Evolutionary conservation across 345 rosid genomes (phyloP), one percentile per base, ranked within the genome.

Genomic region (Aegle marmelos): DNA sequence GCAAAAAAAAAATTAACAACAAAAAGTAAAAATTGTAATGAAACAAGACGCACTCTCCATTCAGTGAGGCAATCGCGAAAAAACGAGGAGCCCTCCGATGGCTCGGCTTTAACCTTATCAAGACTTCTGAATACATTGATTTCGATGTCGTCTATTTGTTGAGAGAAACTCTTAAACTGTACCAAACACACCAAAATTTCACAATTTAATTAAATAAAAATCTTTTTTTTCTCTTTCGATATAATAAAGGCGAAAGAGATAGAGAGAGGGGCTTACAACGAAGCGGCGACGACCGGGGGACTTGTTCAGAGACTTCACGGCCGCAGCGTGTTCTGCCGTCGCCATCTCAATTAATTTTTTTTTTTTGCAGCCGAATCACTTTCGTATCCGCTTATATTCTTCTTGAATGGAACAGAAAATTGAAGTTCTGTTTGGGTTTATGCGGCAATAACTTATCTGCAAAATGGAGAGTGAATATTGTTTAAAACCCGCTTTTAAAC

Each of bases 251-350:
- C 21, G 36, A 5, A 14, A 30, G 30, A 33, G 6, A 34, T 24
- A 48, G 63, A 25, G 48, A 70, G 31, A 71, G 53, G 57, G 34
- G 14, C 90, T 73, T 77, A 93, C 98, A 72, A 87, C 87, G 76
- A 93, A 93, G 80, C 93, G 93, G 80, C 89, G 85, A 64, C 96
- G 88, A 27, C 95, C 97, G 16, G 85, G 74, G 41, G 90, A 86
- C 68, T 73, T 87, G 89, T 93, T 95, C 81, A 95, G 96, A 17
- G 94, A 92, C 86, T 95, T 95, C 53, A 95, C 98, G 3, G 92
- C 96, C 73, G 78, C 83, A 74, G 97, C 93, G 48, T 95, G 92
- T 13, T 86, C 79, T 6, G 82, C 27, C 27, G 90, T 88, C 76
- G 90, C 90, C 90, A 88, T 87, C 68, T 34, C 17, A 65, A 36